Evolutionary conservation across 2,329 filamentous ascomycete genomes (phyloP), one percentile per base, ranked within the genome.

Genomic region (Curvularia eragrostidis): DNA sequence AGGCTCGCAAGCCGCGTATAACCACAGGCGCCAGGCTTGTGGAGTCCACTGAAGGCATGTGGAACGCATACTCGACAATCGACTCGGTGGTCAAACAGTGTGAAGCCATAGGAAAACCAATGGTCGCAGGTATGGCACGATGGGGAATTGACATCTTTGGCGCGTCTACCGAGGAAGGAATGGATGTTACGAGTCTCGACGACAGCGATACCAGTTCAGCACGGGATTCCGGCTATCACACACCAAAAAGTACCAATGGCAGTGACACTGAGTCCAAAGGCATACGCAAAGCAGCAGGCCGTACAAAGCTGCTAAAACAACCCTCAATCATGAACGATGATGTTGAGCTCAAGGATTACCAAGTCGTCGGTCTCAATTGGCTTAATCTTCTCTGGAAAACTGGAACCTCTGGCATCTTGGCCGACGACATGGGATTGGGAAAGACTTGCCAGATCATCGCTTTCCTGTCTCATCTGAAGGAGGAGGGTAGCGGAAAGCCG

Each of bases 361-460:
- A 99, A 74, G 80, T 98, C 19, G 92, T 96, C 28, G 95, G 95
- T 3, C 84, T 99, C 50, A 98, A 98, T 73, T 99, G 95, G 95
- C 85, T 99, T 71, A 87, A 89, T 54, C 79, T 98, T 44, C 83
- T 99, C 13, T 96, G 92, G 79, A 84, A 88, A 51, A 88, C 91
- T 56, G 84, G 88, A 26, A 85, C 96, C 50, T 94, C 91, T 44
- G 94, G 93, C 62, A 98, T 99, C 55, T 82, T 99, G 18, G 95
- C 95, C 1, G 95, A 99, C 73, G 95, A 99, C 73, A 99, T 99
- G 95, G 95, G 91, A 50, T 70, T 87, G 39, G 95, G 95, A 44
- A 99, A 99, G 82, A 99, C 95, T 0, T 97, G 93, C 68, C 94
- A 99, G 71, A 92, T 98, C 61, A 97, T 99, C 66, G 88, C 92